phyloP scores from a whole-genome alignment of 2,329 filamentous ascomycete genomes.

The Bipolaris bicolor region DNA sequence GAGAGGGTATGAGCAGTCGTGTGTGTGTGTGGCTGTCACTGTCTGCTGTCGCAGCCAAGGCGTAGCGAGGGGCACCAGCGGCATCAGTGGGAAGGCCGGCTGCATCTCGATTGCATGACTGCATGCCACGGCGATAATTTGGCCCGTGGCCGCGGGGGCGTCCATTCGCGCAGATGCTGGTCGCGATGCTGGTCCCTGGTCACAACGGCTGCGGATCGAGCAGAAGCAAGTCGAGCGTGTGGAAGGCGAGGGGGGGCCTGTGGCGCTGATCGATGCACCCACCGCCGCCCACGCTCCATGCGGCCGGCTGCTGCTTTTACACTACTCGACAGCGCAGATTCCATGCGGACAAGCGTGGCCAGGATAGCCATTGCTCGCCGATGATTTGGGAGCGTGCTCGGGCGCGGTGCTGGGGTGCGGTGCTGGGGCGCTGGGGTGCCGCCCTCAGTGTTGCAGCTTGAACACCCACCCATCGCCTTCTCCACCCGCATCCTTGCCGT shows the following conservation, averaged over 20 bases:
- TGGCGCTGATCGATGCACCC: slow-evolving; percentile 16
- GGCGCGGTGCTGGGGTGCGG: too few relatives aligned
- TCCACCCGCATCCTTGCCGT: slow-evolving; percentile 21
- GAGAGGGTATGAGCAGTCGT: slow-evolving; percentile 1
- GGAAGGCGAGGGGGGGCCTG: slow-evolving; percentile 1
- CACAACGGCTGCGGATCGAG: slow-evolving; percentile 35
- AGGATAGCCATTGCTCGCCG: slow-evolving; percentile 23
- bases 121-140: slow-evolving; percentile 25
- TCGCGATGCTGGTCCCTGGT: slow-evolving; percentile 29
- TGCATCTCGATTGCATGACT: slow-evolving; percentile 34
- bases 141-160: slow-evolving; percentile 24
- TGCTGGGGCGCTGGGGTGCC: too few relatives aligned
- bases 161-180: slow-evolving; percentile 30
- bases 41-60: slow-evolving; percentile 18
- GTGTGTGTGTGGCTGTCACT: slow-evolving; percentile 5
- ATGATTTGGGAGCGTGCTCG: too few relatives aligned
- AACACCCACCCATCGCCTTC: slow-evolving; percentile 20
- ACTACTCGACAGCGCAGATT: slow-evolving; percentile 5
- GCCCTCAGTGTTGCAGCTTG: slow-evolving; percentile 19
- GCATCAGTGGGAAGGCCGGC: slow-evolving; percentile 26
- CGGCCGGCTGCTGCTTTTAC: slow-evolving; percentile 9
- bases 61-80: slow-evolving; percentile 22
- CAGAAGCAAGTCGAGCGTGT: slow-evolving; percentile 3
- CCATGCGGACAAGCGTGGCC: slow-evolving; percentile 30
- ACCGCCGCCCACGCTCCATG: slow-evolving; percentile 6